These are phyloP conservation scores for Xylariaceae sp. DNA, from an alignment of 2,329 filamentous ascomycete species.

Conservation along the genomic window DNA sequence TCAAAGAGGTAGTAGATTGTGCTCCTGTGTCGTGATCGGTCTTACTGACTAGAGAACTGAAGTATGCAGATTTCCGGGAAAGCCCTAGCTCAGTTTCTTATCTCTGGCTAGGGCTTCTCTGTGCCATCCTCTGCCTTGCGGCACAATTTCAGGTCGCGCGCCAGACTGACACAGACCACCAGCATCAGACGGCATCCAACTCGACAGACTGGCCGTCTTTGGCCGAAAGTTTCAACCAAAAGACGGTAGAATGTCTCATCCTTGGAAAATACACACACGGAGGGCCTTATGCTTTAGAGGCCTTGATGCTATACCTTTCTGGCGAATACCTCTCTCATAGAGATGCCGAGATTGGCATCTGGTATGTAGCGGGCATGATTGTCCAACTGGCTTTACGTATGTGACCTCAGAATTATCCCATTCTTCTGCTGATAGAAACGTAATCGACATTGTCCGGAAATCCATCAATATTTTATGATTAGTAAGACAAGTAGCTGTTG, in stretches of 20 bases:
- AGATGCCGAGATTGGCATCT: conserved; percentile 34
- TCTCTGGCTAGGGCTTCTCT: conserved; percentile 47
- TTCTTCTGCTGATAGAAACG: too few species aligned
- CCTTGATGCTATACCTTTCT: conserved; percentile 34
- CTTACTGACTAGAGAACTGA: too few species aligned
- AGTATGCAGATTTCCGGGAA: conserved; percentile 46
- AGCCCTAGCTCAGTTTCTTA: conserved; percentile 34
- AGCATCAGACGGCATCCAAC: background rate
- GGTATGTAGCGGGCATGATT: conserved; percentile 33
- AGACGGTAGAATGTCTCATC: conserved; percentile 35
- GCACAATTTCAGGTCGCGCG: conserved; percentile 16
- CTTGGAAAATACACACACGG: conserved; percentile 40
- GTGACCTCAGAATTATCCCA: too few species aligned
- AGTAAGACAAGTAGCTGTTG: too few species aligned
- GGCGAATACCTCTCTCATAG: conserved; percentile 30
- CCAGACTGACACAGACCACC: background rate
- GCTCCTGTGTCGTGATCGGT: too few species aligned
- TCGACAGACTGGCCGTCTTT: conserved; percentile 1
- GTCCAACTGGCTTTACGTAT: conserved; percentile 38
- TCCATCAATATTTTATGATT: too few species aligned
- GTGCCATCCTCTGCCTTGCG: conserved; percentile 43
- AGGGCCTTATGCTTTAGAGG: conserved; percentile 40
- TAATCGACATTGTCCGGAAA: too few species aligned
- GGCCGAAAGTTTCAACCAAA: conserved; percentile 24
- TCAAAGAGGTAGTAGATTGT: conserved; percentile 26